A percentile compares a stretch with the other conserved stretches of the same genome.
phyloP scores from a whole-genome alignment of 2,329 filamentous ascomycete species.

The Colletotrichum karsti region DNA sequence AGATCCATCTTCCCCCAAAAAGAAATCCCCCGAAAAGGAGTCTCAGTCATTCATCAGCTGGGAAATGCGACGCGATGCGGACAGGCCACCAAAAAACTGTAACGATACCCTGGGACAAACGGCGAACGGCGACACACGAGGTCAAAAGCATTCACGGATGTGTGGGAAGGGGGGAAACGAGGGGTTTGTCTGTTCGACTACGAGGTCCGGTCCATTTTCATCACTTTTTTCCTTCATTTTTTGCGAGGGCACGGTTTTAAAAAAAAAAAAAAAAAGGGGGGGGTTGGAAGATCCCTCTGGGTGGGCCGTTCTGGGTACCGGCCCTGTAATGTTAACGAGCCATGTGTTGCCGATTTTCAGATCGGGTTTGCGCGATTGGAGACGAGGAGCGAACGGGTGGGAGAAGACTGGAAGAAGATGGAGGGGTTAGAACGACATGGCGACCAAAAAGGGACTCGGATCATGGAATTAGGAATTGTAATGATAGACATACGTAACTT shows the following conservation, averaged over 20 bases:
- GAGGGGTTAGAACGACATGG: slow-evolving; percentile 8
- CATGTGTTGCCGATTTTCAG: slow-evolving; percentile 25
- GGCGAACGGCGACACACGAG: slow-evolving; percentile 23
- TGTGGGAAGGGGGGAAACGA: slow-evolving; percentile 7
- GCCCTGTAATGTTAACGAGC: slow-evolving; percentile 27
- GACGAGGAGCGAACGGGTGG: not conserved
- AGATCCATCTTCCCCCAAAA: not conserved
- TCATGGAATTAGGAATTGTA: slow-evolving; percentile 23
- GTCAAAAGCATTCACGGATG: not conserved
- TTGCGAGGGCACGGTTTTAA: slow-evolving; percentile 12
- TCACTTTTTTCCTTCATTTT: slow-evolving; percentile 2
- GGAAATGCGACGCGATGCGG: not conserved
- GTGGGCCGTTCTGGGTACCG: slow-evolving; percentile 27
- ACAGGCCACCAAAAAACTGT: slow-evolving; percentile 16
- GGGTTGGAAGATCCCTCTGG: slow-evolving; percentile 1
- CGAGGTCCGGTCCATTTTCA: slow-evolving; percentile 22
- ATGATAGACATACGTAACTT: slow-evolving; percentile 10
- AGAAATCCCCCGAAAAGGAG: slow-evolving; percentile 6
- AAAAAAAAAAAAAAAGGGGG: slow-evolving; percentile 6
- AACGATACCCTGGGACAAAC: slow-evolving; percentile 27
- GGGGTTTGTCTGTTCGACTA: slow-evolving; percentile 20
- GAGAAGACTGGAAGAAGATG: not conserved
- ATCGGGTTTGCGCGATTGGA: slow-evolving; percentile 16
- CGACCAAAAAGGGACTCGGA: slow-evolving; percentile 16
- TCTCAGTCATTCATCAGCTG: slow-evolving; percentile 17